Base-by-base conservation (phyloP, 495 filamentous ascomycete species). In the Daldinia grandis region DNA sequence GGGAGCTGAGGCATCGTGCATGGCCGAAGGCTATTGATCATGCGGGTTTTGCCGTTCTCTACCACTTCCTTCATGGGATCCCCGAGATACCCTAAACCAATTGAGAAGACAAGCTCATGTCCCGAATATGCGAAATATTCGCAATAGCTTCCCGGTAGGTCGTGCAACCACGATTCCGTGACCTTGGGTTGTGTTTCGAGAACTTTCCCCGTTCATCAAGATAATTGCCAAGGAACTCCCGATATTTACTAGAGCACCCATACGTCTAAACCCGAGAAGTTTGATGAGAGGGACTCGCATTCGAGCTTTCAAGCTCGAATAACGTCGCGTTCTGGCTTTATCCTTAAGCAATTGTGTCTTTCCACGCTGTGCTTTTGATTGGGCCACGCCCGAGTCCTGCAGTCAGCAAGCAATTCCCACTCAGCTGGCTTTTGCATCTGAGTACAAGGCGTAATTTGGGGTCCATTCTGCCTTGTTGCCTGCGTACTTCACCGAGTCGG, bases 381-480 rank as follows among this genome's bases (percentile, higher is more conserved):
- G 75, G 75, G 28, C 54, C 35, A 65, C 69, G 67, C 75, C 62
- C 75, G 75, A 77, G 70, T 76, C 73, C 75, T 77, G 75, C 75
- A 74, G 75, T 77, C 75, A 77, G 75, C 75, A 75, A 70, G 50
- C 69, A 62, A 60, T 72, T 74, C 67, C 73, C 65, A 73, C 73
- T 77, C 75, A 77, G 75, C 75, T 77, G 69, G 70, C 61, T 62
- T 35, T 64, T 60, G 40, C 62, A 67, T 68, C 64, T 57, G 64
- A 67, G 67, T 49, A 77, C 75, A 76, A 77, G 75, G 75, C 75
- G 73, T 68, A 77, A 70, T 77, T 74, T 69, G 66, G 71, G 68
- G 58, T 72, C 73, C 65, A 69, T 70, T 77, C 75, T 77, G 75
- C 75, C 75, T 77, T 77, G 75, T 77, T 77, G 75, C 75, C 75